phyloP scores from a whole-genome alignment of 2,329 filamentous ascomycete species.

The Alternaria sp. region DNA sequence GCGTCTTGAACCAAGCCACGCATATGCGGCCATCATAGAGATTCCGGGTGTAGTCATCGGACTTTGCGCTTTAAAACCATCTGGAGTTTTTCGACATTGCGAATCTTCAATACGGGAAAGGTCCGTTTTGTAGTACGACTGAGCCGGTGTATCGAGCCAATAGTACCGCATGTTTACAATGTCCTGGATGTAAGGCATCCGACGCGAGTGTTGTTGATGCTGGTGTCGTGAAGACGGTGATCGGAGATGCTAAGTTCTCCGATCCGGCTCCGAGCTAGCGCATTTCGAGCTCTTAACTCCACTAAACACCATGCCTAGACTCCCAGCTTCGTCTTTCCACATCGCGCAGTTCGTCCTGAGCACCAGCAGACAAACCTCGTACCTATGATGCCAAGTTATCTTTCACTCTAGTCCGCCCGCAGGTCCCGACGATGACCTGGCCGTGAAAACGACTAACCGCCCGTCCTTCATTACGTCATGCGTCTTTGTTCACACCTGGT shows the following conservation, averaged over 20 bases:
- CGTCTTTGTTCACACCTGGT: not conserved
- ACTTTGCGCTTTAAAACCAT: not conserved
- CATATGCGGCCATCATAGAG: not conserved
- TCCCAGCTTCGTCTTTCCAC: not conserved
- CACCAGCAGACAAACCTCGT: not conserved
- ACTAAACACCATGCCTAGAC: not conserved
- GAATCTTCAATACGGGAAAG: not conserved
- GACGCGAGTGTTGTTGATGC: not conserved
- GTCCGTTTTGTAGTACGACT: not conserved
- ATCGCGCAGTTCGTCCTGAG: not conserved
- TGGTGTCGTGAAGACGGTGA: not conserved
- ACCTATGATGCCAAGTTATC: not conserved
- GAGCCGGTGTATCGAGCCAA: not conserved
- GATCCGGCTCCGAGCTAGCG: not conserved
- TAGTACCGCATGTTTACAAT: not conserved
- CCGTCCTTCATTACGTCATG: not conserved
- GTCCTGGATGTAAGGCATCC: not conserved
- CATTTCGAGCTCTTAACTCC: not conserved
- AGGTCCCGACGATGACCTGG: not conserved
- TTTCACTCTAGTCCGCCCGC: not conserved
- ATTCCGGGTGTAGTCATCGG: not conserved
- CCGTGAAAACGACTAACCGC: not conserved
- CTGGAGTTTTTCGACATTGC: not conserved
- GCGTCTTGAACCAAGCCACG: not conserved
- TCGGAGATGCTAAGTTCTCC: not conserved